Percentiles rank a stretch among this genome's conserved stretches.
Conservation (phyloP, 202 grass and related monocot genomes). For the Carex arenaria region DNA sequence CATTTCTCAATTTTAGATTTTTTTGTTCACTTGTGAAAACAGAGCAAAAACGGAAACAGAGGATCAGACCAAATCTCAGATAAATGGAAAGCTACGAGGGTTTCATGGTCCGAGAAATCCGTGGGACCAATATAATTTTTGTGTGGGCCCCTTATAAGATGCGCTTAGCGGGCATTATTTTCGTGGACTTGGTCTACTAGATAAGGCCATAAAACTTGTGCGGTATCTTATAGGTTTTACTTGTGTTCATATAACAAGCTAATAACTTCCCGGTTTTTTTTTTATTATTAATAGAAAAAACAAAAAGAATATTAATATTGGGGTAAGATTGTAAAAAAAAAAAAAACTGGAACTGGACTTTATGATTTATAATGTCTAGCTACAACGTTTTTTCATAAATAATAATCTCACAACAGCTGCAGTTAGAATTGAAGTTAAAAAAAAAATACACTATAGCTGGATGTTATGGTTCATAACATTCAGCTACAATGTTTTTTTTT, state of each 20-base stretch:
- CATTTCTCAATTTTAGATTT: slow-evolving; percentile 9
- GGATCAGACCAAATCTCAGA: slow-evolving; percentile 20
- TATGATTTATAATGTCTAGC: no score
- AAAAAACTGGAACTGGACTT: no score
- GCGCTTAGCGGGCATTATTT: not conserved
- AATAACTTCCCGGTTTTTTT: no score
- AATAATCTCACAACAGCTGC: no score
- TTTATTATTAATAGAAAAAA: no score
- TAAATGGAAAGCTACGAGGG: slow-evolving; percentile 12
- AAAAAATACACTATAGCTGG: no score
- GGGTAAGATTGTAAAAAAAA: no score
- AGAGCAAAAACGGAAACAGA: slow-evolving; percentile 17
- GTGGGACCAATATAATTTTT: not conserved
- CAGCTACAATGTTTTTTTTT: no score
- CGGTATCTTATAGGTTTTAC: not conserved
- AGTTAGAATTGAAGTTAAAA: no score
- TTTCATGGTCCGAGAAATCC: slow-evolving; percentile 12
- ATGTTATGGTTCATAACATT: no score
- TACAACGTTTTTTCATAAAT: no score
- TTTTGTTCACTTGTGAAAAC: slow-evolving; percentile 8
- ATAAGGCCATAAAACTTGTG: not conserved
- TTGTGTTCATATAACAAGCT: not conserved
- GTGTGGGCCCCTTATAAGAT: not conserved
- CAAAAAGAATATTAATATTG: no score
- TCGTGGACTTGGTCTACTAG: not conserved